These are phyloP conservation scores for Extremus antarcticus DNA, from an alignment of 495 filamentous ascomycete genomes.

Conservation along the genomic window DNA sequence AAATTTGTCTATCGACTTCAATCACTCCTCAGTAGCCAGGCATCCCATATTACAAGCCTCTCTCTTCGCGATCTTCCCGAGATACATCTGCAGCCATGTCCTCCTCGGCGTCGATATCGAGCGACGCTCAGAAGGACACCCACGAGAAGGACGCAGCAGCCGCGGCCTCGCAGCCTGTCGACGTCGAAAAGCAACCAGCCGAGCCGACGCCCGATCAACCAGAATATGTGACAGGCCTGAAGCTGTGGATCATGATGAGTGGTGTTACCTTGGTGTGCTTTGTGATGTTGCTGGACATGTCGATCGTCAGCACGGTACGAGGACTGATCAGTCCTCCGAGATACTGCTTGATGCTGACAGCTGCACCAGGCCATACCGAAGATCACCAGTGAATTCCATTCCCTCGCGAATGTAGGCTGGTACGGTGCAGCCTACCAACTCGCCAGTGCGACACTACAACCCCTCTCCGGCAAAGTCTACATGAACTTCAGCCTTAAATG, in stretches of 20 bases:
- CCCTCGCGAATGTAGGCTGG: slow-evolving; percentile 28
- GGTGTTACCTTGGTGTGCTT: not conserved
- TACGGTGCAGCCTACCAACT: slow-evolving; percentile 16
- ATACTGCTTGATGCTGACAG: not conserved
- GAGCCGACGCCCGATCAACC: not conserved
- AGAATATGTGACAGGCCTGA: not conserved
- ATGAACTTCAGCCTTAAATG: slow-evolving; percentile 24
- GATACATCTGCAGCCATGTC: too few relatives aligned
- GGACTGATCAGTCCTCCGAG: not conserved
- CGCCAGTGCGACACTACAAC: slow-evolving; percentile 23
- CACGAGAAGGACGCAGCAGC: too few relatives aligned
- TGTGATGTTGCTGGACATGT: not conserved
- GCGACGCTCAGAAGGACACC: too few relatives aligned
- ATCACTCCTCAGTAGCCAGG: too few relatives aligned
- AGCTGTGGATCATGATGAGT: not conserved
- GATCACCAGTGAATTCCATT: slow-evolving; percentile 29
- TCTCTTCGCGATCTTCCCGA: too few relatives aligned
- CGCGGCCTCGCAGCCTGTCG: too few relatives aligned
- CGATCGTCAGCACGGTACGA: not conserved
- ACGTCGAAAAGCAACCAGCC: not conserved
- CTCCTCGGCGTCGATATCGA: too few relatives aligned
- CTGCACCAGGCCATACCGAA: slow-evolving; percentile 18
- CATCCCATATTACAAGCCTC: too few relatives aligned
- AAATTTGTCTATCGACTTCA: too few relatives aligned
- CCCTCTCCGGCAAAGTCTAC: slow-evolving; percentile 28